Conservation (phyloP, 257 asterid species). For the Solanum phureja region DNA sequence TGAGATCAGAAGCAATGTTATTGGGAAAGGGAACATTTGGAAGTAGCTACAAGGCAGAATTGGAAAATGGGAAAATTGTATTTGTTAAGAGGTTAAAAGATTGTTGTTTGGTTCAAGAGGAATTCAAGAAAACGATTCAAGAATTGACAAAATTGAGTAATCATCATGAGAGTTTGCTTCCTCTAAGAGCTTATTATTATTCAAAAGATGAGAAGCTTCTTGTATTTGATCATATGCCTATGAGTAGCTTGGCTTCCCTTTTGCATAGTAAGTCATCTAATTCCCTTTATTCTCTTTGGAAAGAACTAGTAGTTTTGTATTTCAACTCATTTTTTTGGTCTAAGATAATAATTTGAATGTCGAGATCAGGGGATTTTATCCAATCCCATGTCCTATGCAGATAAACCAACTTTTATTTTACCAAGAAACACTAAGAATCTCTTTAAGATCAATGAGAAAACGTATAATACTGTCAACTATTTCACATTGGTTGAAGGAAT, state of each 20-base stretch:
- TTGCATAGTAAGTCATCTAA: slow-evolving; percentile 13
- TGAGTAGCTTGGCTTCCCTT: slow-evolving; percentile 5
- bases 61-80: not conserved
- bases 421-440: not conserved
- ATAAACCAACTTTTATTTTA: not conserved
- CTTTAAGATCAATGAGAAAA: not conserved
- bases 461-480: not conserved
- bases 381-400: fast-evolving
- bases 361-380: not conserved
- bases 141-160: slow-evolving; percentile 6
- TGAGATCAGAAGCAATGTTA: slow-evolving; percentile 6
- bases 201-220: slow-evolving; percentile 10
- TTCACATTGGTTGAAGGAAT: not conserved
- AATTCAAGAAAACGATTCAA: slow-evolving; percentile 11
- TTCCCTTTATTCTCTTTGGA: not conserved
- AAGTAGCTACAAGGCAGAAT: not conserved
- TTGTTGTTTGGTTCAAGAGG: not conserved
- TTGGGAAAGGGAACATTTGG: slow-evolving; percentile 22
- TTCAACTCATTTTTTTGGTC: not conserved
- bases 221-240: slow-evolving; percentile 15
- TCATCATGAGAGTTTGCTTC: slow-evolving; percentile 13
- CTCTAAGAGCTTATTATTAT: slow-evolving; percentile 14
- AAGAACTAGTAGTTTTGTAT: not conserved
- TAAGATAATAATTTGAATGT: not conserved
- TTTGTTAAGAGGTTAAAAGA: slow-evolving; percentile 17